A percentile compares a stretch with the other conserved stretches of the same genome.
These are phyloP conservation scores for Hygrocybe coccinea DNA, from an alignment of 768 basidiomycete genomes.

Conservation along the genomic window DNA sequence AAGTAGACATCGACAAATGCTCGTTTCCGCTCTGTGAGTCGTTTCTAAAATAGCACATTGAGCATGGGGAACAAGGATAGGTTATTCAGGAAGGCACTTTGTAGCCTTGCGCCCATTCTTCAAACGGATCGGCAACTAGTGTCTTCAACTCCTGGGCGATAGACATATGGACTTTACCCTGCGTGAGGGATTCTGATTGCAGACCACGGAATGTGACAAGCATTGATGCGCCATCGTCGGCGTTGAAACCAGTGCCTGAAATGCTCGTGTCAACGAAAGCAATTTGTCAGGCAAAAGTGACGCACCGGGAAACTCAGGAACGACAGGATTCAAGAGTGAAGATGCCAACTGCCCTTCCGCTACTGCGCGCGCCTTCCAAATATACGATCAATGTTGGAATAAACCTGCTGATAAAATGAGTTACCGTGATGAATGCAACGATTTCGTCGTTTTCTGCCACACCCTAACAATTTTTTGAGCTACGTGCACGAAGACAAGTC, in stretches of 20 bases:
- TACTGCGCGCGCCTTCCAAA: conserved; percentile 60
- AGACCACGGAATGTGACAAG: conserved; percentile 76
- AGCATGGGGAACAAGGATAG: conserved; percentile 11
- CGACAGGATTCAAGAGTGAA: conserved; percentile 48
- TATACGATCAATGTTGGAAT: conserved; percentile 4
- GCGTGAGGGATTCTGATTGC: conserved; percentile 62
- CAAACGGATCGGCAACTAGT: conserved; percentile 76
- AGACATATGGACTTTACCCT: conserved; percentile 70
- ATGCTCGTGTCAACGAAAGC: neutral
- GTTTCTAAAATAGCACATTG: conserved; percentile 40
- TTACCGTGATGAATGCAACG: conserved; percentile 72
- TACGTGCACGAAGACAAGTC: conserved; percentile 1
- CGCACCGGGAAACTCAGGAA: conserved; percentile 49
- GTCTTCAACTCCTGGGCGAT: conserved; percentile 72
- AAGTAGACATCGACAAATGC: conserved; percentile 64
- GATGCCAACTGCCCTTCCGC: conserved; percentile 65
- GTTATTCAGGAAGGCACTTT: conserved; percentile 37
- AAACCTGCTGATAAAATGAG: conserved; percentile 4
- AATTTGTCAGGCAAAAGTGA: neutral
- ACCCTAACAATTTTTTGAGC: conserved; percentile 47
- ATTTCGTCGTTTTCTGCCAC: conserved; percentile 80
- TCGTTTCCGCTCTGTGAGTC: conserved; percentile 53
- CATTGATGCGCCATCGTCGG: conserved; percentile 83
- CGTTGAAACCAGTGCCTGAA: conserved; percentile 59
- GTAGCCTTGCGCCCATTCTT: conserved; percentile 71